A percentile compares a stretch with the other conserved stretches of the same genome.
Evolutionary conservation across 495 filamentous ascomycete species (phyloP).

Genomic region (Neurospora pannonica): DNA sequence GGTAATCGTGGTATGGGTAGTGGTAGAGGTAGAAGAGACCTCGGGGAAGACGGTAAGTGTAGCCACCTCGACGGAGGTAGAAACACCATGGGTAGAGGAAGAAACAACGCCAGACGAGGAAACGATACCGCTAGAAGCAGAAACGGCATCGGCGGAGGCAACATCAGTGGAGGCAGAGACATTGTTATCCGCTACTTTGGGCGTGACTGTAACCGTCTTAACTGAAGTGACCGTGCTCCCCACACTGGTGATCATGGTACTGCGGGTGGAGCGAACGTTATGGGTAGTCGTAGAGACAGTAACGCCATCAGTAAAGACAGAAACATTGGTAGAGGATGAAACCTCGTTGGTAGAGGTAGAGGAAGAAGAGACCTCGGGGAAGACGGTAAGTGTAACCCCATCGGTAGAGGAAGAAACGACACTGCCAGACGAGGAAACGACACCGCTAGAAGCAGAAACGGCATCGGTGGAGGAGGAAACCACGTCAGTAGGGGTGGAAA

Average conservation of each 20-base stretch:
- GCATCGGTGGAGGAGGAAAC: not conserved
- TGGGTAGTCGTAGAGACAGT: too few species aligned
- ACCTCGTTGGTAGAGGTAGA: not conserved
- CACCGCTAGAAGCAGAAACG: not conserved
- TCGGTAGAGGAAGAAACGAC: not conserved
- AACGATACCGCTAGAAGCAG: not conserved
- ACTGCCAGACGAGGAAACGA: not conserved
- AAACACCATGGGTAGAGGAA: not conserved
- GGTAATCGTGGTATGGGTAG: not conserved
- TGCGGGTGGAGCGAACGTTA: not conserved
- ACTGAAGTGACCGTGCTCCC: too few species aligned
- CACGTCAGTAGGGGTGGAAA: not conserved
- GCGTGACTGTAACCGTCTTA: too few species aligned
- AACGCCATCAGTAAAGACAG: too few species aligned
- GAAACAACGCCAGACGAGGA: not conserved
- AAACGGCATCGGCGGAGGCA: not conserved
- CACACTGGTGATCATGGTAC: not conserved
- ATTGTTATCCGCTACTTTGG: too few species aligned
- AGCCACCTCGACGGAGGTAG: too few species aligned
- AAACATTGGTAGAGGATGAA: too few species aligned
- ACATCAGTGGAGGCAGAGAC: too few species aligned
- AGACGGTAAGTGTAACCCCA: not conserved
- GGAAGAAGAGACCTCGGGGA: not conserved
- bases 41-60: not conserved
- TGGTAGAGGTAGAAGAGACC: not conserved